These are phyloP conservation scores for Solanum gandarillasii DNA, from an alignment of 257 asterid genomes.

Conservation along the genomic window DNA sequence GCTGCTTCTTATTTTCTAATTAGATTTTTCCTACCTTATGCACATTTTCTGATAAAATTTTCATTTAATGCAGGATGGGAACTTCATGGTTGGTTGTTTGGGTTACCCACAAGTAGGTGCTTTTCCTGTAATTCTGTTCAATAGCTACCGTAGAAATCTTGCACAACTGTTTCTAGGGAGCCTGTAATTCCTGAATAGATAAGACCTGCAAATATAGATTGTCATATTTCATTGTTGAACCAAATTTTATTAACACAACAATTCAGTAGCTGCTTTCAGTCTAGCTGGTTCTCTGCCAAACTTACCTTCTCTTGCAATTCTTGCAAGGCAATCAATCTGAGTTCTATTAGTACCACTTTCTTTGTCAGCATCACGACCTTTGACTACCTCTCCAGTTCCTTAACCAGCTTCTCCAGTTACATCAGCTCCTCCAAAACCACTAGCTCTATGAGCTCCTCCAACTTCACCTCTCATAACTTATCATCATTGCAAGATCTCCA, in stretches of 20 bases:
- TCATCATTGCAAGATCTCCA: neutral
- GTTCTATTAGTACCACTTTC: neutral
- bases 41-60: neutral
- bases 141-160: neutral
- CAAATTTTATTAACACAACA: neutral
- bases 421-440: neutral
- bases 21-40: neutral
- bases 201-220: neutral
- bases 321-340: neutral
- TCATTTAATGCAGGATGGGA: slow-evolving; percentile 73
- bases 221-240: neutral
- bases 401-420: neutral
- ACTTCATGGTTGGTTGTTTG: slow-evolving; percentile 97
- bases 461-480: neutral
- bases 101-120: slow-evolving; percentile 80
- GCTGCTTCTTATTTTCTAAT: neutral
- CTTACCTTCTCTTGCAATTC: neutral
- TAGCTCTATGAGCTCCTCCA: neutral
- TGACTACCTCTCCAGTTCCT: neutral
- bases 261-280: neutral
- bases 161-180: neutral
- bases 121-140: slow-evolving; percentile 1
- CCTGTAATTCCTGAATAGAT: neutral
- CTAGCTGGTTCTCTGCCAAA: neutral
- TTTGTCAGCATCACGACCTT: neutral